Base-by-base conservation (phyloP, 768 basidiomycete genomes). In the Podaxis rugospora region DNA sequence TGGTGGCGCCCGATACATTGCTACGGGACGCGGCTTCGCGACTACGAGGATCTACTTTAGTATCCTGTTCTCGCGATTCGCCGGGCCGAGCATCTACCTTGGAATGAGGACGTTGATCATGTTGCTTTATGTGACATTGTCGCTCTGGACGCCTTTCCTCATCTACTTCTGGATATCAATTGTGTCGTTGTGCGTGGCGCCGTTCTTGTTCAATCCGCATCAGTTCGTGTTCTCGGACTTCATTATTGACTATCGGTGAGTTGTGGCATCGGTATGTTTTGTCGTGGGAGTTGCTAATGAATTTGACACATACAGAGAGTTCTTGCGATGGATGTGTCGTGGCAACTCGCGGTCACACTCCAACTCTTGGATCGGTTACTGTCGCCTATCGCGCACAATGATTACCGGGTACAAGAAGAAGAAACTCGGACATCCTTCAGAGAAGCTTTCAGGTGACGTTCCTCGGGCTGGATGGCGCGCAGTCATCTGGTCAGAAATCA, bases 381-480 rank as follows among this genome's bases (percentile, higher is more conserved):
- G 97, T 72, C 92, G 97, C 56, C 80, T 99, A 50, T 94, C 94
- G n/a, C 83, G 97, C 55, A 99, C 97, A 16, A 90, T 93, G 85
- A 96, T 99, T 70, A 99, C 97, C 16, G 97, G 97, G n/a, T 99
- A 95, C 86, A 98, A 98, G 84, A 93, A 92, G 80, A 98, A 98
- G 83, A 86, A 87, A 66, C 86, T 99, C 5, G 97, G 97, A 21
- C 90, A 94, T 69, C 97, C 97, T 1, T 98, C 95, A 0, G 96
- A 98, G 75, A 98, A 97, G 75, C 82, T 98, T 27, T 95, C 95
- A 4, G 90, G 90, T 55, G 97, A 98, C 71, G 89, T 94, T 37
- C 96, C 97, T 18, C 87, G 96, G 50, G 97, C 95, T 9, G 84
- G 86, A 40, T 96, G 93, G 94, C 87, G 91, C 52, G 89, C 93